Evolutionary conservation across 306 rosid species (phyloP).

Genomic region (Lathyrus oleraceus): DNA sequence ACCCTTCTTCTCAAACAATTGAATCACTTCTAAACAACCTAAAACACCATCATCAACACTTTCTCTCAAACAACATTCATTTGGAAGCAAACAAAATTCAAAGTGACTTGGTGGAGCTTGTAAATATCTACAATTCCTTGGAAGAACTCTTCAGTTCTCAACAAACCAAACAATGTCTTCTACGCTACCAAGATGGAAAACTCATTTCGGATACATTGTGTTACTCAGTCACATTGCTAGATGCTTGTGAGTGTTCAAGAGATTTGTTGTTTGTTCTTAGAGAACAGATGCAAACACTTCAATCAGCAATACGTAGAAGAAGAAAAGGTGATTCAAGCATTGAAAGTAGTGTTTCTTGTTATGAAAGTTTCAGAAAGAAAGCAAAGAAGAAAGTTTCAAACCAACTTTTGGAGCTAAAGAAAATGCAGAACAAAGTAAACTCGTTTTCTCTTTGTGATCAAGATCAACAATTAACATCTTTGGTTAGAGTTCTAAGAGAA

Average conservation of each 20-base stretch:
- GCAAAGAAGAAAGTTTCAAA: constrained; percentile 55
- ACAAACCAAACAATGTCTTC: constrained; percentile 56
- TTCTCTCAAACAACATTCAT: constrained; percentile 24
- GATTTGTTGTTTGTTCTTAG: constrained; percentile 47
- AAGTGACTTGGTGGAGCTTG: constrained; percentile 51
- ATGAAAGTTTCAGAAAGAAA: constrained; percentile 55
- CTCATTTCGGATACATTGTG: constrained; percentile 48
- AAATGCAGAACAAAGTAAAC: constrained; percentile 46
- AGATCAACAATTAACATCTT: constrained; percentile 39
- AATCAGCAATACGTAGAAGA: constrained; percentile 63
- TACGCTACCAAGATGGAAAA: constrained; percentile 44
- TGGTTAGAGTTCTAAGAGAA: constrained; percentile 55
- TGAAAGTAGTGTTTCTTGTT: constrained; percentile 50
- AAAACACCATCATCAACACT: constrained; percentile 37
- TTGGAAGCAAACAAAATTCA: constrained; percentile 50
- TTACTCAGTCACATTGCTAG: constrained; percentile 61
- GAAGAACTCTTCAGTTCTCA: constrained; percentile 61
- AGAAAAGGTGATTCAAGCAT: constrained; percentile 52
- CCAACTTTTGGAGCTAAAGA: constrained; percentile 50
- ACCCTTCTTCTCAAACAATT: constrained; percentile 51
- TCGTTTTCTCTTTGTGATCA: constrained; percentile 31
- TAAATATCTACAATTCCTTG: constrained; percentile 57
- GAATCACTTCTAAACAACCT: constrained; percentile 55
- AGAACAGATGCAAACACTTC: constrained; percentile 66
- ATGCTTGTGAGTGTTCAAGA: constrained; percentile 58